Evolutionary conservation across 78 protist species (phyloP).

Genomic region (Chrysochromulina parva): DNA sequence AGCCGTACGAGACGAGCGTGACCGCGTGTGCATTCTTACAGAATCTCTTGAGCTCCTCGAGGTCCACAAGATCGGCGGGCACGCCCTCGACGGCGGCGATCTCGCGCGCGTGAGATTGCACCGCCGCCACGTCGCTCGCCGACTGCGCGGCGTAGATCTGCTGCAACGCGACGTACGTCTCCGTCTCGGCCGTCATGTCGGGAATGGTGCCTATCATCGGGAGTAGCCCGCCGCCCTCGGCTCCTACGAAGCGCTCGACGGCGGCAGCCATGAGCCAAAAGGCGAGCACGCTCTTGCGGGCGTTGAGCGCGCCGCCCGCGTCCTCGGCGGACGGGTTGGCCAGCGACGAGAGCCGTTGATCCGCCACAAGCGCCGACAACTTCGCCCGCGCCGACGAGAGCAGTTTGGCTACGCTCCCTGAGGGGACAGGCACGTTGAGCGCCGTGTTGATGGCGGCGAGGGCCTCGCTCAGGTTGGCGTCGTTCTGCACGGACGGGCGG

Average conservation of each 20-base stretch:
- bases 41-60: constrained; percentile 47
- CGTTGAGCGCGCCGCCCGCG: neutral
- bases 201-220: constrained; percentile 79
- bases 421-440: neutral
- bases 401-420: neutral
- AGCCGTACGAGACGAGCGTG: constrained; percentile 44
- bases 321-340: neutral
- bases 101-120: neutral
- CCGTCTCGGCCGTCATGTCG: constrained; percentile 79
- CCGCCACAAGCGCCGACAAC: neutral
- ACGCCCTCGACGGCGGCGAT: too few species aligned
- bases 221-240: constrained; percentile 57
- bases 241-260: constrained; percentile 52
- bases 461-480: constrained; percentile 73
- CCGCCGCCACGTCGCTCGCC: neutral
- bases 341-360: neutral
- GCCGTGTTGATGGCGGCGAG: constrained; percentile 40
- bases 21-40: constrained; percentile 64
- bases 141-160: constrained; percentile 36
- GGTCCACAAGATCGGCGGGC: neutral
- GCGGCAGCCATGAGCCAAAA: constrained; percentile 84
- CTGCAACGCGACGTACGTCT: constrained; percentile 68
- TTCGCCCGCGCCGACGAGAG: neutral
- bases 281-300: neutral
- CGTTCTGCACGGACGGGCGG: constrained; percentile 5